These are phyloP conservation scores for Zygotorulaspora chibaensis DNA, from an alignment of 805 yeast genomes.

Conservation along the genomic window DNA sequence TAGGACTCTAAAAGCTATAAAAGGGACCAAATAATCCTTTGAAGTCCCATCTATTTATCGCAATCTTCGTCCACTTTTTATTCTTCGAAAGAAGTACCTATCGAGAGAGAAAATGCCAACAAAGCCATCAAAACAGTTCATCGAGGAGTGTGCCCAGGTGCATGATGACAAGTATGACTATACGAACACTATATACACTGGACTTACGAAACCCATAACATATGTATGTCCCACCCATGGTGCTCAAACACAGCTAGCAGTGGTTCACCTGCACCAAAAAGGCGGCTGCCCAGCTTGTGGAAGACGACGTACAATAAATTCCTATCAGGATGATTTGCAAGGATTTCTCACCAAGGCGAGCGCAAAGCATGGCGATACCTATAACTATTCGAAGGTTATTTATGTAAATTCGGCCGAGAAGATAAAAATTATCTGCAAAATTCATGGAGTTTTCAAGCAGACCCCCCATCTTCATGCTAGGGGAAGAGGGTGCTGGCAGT, in stretches of 20 bases:
- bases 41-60: too few relatives aligned
- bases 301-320: too few relatives aligned
- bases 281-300: not conserved
- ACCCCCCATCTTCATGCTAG: not conserved
- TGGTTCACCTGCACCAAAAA: too few relatives aligned
- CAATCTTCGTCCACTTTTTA: too few relatives aligned
- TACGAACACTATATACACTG: not conserved
- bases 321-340: too few relatives aligned
- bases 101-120: too few relatives aligned
- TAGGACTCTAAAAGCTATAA: too few relatives aligned
- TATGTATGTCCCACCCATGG: too few relatives aligned
- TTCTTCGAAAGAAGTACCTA: too few relatives aligned
- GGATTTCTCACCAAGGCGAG: not conserved
- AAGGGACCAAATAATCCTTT: too few relatives aligned
- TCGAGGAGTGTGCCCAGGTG: not conserved
- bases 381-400: not conserved
- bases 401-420: not conserved
- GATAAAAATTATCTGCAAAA: not conserved
- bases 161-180: not conserved
- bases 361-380: not conserved
- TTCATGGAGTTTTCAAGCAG: not conserved
- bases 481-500: conserved; percentile 1
- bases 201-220: not conserved
- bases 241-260: too few relatives aligned
- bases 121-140: not conserved